A percentile compares a stretch with the other conserved stretches of the same genome.
phyloP scores from a whole-genome alignment of 2,329 filamentous ascomycete species.

The Lojkania enalia region DNA sequence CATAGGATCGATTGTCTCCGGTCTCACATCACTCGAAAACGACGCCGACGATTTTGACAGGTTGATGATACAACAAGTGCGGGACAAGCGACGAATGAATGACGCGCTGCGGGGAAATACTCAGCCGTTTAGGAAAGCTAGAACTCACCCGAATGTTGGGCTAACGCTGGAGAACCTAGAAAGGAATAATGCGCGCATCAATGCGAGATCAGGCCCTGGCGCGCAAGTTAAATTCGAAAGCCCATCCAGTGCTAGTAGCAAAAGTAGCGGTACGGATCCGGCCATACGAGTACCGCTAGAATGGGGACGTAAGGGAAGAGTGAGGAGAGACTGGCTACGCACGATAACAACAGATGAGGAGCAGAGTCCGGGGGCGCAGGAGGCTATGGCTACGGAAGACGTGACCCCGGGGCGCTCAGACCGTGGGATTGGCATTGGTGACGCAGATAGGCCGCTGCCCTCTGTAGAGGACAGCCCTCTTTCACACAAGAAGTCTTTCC shows the following conservation, averaged over 20 bases:
- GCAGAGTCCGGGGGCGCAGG: constrained; percentile 21
- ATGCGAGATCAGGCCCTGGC: constrained; percentile 9
- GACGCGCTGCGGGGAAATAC: constrained; percentile 37
- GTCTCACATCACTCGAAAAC: constrained; percentile 46
- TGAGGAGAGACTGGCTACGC: constrained; percentile 49
- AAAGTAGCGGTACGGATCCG: constrained; percentile 48
- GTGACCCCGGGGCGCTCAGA: constrained; percentile 14
- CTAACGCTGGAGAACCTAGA: constrained; percentile 50
- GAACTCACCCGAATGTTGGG: constrained; percentile 44
- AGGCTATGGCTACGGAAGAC: constrained; percentile 20
- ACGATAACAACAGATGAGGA: constrained; percentile 38
- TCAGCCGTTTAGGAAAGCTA: constrained; percentile 49
- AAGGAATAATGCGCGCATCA: constrained; percentile 34
- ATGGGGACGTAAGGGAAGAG: constrained; percentile 53
- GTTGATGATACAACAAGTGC: constrained; percentile 49
- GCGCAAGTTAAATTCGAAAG: constrained; percentile 27
- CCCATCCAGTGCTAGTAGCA: constrained; percentile 26
- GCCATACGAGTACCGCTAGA: constrained; percentile 49
- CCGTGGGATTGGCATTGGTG: constrained; percentile 5
- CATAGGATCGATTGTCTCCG: constrained; percentile 31
- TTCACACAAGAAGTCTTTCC: constrained; percentile 38
- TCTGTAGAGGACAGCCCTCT: constrained; percentile 50
- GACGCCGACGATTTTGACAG: constrained; percentile 52
- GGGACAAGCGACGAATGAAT: constrained; percentile 47
- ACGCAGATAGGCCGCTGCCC: constrained; percentile 44